Base-by-base conservation (phyloP, 768 basidiomycete species). In the Boletus rufocinnamomeus region DNA sequence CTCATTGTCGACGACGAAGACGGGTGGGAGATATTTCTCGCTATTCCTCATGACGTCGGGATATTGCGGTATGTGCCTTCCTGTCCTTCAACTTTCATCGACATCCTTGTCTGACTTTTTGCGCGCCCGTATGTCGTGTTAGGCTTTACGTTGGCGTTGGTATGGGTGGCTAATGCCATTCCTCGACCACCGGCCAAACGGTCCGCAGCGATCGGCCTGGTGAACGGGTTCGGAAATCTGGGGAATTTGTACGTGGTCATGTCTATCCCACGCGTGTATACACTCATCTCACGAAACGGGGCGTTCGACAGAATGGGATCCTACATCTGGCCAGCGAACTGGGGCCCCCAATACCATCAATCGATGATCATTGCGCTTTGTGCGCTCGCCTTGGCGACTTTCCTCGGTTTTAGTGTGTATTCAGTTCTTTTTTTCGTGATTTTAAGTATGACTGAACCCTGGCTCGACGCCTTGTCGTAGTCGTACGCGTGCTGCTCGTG, bases 1-100 rank as follows among this genome's bases (percentile, higher is more conserved):
- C 58, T 80, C 79, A 2, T 66, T 86, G 21, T 80, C 79, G 2
- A 87, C 85, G 0, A 77, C 77, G 72, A 73, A 70, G 4, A 77
- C 77, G n/a, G 78, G 71, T 0, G 84, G 77, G 1, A 80, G 86
- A 53, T 87, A 88, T 61, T 74, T 87, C 28, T 78, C 83, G 1
- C 70, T 87, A 69, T 87, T 87, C 71, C 74, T 87, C 34, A 86
- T 88, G 84, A 79, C 86, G 0, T 69, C 72, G 52, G 85, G 86
- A 50, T 82, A 81, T 60, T 71, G 72, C 6, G 80, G 80, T 74
- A 43, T 28, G 71, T 56, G 5, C 23, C 16, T 9, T 7, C 16
- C 30, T 21, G 25, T 32, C 21, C 4, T 4, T n/a, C 47, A 25
- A 11, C 21, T 7, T 25, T 38, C 10, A 27, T n/a, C n/a, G n/a